Conservation (phyloP, 73 alveolate species). For the Blepharisma stoltei region DNA sequence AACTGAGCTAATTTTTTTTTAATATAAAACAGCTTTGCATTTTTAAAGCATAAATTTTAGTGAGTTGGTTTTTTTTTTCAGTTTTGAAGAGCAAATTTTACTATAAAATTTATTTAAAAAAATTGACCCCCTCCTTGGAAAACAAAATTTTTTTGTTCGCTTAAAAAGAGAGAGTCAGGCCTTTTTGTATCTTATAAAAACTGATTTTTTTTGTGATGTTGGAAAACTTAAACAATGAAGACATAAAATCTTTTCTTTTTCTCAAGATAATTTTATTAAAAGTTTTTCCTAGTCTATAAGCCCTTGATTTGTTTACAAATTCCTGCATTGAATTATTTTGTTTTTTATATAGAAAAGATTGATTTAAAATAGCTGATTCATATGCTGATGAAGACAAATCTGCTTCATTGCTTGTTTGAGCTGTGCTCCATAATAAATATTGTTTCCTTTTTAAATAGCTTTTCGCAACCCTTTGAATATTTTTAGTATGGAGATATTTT, state of each 20-base stretch:
- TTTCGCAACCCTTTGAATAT: slow-evolving; percentile 14
- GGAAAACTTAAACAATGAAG: not conserved
- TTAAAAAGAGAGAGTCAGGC: too few species aligned
- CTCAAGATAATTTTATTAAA: not conserved
- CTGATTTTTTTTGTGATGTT: not conserved
- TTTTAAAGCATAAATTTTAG: too few species aligned
- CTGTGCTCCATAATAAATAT: not conserved
- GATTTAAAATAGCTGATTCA: too few species aligned
- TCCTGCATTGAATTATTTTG: not conserved
- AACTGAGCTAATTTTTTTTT: too few species aligned
- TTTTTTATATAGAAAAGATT: too few species aligned
- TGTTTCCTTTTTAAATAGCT: slow-evolving; percentile 4
- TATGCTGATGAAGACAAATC: too few species aligned
- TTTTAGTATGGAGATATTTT: not conserved
- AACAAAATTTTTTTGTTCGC: too few species aligned
- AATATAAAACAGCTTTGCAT: too few species aligned
- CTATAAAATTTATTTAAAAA: too few species aligned
- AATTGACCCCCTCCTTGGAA: too few species aligned
- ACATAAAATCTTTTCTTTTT: slow-evolving; percentile 2
- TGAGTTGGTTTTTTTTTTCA: too few species aligned
- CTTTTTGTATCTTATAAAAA: slow-evolving; percentile 15
- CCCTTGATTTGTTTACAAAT: slow-evolving; percentile 8
- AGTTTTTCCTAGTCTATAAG: not conserved
- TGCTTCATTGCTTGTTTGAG: not conserved
- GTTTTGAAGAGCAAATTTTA: too few species aligned